Evolutionary conservation across 2,329 filamentous ascomycete species (phyloP).

Genomic region (Cordyceps sp.): DNA sequence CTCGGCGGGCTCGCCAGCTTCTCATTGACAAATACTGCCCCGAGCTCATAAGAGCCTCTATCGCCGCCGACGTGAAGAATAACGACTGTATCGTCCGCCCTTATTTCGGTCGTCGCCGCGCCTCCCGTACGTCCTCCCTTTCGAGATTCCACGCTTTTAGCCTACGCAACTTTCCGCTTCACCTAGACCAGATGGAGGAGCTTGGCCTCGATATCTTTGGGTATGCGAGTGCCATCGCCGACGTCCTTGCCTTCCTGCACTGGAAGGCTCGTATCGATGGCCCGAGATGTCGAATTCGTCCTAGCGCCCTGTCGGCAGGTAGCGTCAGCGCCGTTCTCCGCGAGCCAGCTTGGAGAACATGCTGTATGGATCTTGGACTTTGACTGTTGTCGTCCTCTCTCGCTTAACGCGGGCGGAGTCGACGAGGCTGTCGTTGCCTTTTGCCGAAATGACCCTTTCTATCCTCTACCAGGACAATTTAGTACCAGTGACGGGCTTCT

Average conservation of each 20-base stretch:
- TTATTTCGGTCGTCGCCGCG: constrained; percentile 30
- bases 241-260: constrained; percentile 30
- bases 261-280: constrained; percentile 31
- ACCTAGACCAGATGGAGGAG: constrained; percentile 30
- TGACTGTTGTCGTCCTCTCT: constrained; percentile 18
- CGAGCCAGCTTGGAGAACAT: constrained; percentile 13
- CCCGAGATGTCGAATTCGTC: constrained; percentile 39
- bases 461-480: constrained; percentile 21
- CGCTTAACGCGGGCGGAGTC: constrained; percentile 22
- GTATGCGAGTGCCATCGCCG: constrained; percentile 29
- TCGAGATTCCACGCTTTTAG: constrained; percentile 16
- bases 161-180: constrained; percentile 30
- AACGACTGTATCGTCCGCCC: constrained; percentile 30
- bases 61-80: constrained; percentile 12
- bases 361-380: constrained; percentile 30
- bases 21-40: constrained; percentile 8
- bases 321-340: not conserved
- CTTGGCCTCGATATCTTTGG: constrained; percentile 15
- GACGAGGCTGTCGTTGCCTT: constrained; percentile 24
- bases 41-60: not conserved
- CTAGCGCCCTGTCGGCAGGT: constrained; percentile 17
- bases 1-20: constrained; percentile 2
- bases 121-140: no score
- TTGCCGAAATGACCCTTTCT: constrained; percentile 33
- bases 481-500: no score